Base-by-base conservation (phyloP, 371 early-diverging fungal genomes). In the Batrachochytrium dendrobatidis region DNA sequence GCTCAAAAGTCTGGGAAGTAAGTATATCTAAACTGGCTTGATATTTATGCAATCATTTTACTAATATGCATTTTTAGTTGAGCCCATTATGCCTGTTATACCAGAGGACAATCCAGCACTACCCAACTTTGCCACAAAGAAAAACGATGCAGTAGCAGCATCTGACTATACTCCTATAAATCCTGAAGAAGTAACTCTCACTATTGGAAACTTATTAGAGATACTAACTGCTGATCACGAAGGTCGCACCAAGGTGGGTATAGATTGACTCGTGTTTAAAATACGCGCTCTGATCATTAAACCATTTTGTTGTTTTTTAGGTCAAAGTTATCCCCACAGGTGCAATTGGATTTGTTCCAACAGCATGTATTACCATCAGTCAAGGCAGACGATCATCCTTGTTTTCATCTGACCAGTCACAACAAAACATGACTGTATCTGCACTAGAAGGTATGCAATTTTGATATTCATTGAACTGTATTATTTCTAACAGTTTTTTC, bases 161-260 rank as follows among this genome's bases (percentile, higher is more conserved):
- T 93, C 85, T 67, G 86, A 83, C 61, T 93, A 93, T 70, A 81
- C 77, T 26, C 84, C 92, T 22, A 73, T 80, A 32, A 84, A 78
- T 53, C 84, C 85, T 35, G 90, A 89, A 45, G 95, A 95, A 65
- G 68, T 90, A 35, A 71, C 83, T 8, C 78, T 94, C 57, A 62
- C 61, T 20, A 90, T 87, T 65, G 91, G 87, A 20, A 89, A 89
- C 45, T 64, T 54, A 10, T 69, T 80, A 32, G 74, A 87, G 69
- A 74, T 83, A 52, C 64, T 91, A 29, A 80, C 83, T 57, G 83
- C 87, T 46, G 83, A 79, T 49, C 86, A 85, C 44, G 91, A 90
- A 61, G 92, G 92, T 2, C 92, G 93, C 92, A 77, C 87, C 22
- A 83, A 83, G 57, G 89, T 85, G 59, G 35, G 35, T 32, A 39